Base-by-base conservation (phyloP, 805 yeast species). In the Myxozyma mucilagina region DNA sequence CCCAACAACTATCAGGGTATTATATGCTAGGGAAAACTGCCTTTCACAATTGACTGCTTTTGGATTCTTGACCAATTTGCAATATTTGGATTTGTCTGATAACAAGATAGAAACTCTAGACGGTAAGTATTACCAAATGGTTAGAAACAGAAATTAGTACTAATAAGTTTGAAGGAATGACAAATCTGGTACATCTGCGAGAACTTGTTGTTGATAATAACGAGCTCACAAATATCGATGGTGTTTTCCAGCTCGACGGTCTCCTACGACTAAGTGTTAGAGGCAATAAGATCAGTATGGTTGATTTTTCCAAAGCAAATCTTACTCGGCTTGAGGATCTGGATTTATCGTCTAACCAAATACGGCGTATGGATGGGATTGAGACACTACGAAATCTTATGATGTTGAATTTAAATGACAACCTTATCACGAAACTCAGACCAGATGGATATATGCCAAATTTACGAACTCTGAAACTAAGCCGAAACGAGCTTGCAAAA, bases 1-100 rank as follows among this genome's bases (percentile, higher is more conserved):
- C 13, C 84, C 85, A 0, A 61, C 63, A 24, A 63, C 73, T 3
- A 61, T 79, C 1, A 69, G 79, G 58, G 69, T 71, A 16, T 69
- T 82, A 45, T 71, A 77, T 55, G 69, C 79, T 13, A 67, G 78
- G 3, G 58, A 69, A 38, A 82, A 82, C 66, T 57, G 61, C 10
- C 65, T 82, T 16, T 76, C 74, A 18, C 77, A 78, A 57, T 68
- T 80, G 53, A 76, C 82, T 1, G 75, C 82, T 4, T 80, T 81
- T 65, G 68, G 72, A 44, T 71, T 74, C 36, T 74, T 78, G 62
- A 69, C 64, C n/a, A 79, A 80, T 58, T 70, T 82, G 29, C 83
- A 79, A 59, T 65, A 69, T 18, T 71, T 82, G 52, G 70, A 79
- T 66, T 72, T 79, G 4, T 70, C 81, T 1, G 62, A 66, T 56